Evolutionary conservation across 192 early-diverging fungal species (phyloP).

Genomic region (Rhizophlyctis rosea): DNA sequence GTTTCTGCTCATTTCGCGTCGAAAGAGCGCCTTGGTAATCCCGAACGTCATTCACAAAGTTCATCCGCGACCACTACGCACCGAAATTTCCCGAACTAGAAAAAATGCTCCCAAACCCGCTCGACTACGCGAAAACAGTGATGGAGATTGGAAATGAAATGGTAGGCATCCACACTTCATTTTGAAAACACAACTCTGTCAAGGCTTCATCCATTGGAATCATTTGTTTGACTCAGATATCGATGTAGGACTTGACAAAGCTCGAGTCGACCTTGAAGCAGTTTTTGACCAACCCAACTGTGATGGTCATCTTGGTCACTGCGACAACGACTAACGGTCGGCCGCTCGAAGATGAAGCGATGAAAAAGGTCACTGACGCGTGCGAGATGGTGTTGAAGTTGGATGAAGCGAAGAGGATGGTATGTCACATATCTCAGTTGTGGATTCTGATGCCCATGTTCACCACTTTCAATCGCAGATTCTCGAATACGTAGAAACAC

Average conservation of each 20-base stretch:
- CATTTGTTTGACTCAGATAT: neutral
- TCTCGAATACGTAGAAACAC: conserved; percentile 84
- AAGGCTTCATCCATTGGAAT: too few species aligned
- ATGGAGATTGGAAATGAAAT: conserved; percentile 70
- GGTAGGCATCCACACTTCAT: conserved; percentile 9
- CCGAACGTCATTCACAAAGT: conserved; percentile 43
- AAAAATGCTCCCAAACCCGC: conserved; percentile 78
- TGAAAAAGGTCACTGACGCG: conserved; percentile 67
- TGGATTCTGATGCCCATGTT: too few species aligned
- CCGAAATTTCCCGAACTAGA: conserved; percentile 89
- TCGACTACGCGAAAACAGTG: conserved; percentile 86
- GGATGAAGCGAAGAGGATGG: conserved; percentile 64
- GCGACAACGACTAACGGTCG: conserved; percentile 80
- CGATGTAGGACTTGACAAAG: conserved; percentile 67
- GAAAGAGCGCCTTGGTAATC: conserved; percentile 1
- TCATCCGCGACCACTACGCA: conserved; percentile 87
- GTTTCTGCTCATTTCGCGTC: neutral
- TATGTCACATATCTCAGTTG: conserved; percentile 20
- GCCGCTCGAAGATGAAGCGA: conserved; percentile 57
- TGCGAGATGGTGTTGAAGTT: conserved; percentile 76
- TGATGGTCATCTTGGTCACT: conserved; percentile 91
- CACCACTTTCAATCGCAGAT: conserved; percentile 51
- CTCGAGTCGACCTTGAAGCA: conserved; percentile 73
- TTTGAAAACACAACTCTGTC: too few species aligned
- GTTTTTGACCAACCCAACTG: conserved; percentile 71